Evolutionary conservation across 1,284 basidiomycete genomes (phyloP).

Genomic region (Pholiota adiposa): DNA sequence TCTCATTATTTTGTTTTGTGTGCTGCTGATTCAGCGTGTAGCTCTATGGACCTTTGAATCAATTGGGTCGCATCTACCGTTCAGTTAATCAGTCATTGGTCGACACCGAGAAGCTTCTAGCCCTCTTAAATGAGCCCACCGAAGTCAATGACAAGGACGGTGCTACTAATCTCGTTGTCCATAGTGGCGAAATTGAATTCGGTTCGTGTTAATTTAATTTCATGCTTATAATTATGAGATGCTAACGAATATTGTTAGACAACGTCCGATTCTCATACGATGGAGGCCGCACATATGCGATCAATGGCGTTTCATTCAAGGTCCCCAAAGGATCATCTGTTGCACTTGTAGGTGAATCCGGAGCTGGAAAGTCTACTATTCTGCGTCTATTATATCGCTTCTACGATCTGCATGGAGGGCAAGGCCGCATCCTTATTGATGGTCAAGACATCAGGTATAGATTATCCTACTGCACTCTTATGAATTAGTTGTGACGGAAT

Average conservation of each 20-base stretch:
- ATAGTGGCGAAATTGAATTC: conserved; percentile 84
- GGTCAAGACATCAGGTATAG: conserved; percentile 75
- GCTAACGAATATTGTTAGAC: conserved; percentile 43
- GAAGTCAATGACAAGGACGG: conserved; percentile 83
- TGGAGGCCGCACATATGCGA: conserved; percentile 72
- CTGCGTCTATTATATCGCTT: conserved; percentile 87
- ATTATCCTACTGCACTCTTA: not conserved
- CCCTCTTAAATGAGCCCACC: conserved; percentile 75
- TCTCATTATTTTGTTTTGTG: not conserved
- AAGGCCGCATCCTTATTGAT: conserved; percentile 79
- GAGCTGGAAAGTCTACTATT: conserved; percentile 83
- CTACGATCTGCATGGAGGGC: conserved; percentile 81
- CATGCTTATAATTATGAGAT: conserved; percentile 1
- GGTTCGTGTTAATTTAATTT: conserved; percentile 43
- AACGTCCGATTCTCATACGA: conserved; percentile 88
- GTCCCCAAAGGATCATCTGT: conserved; percentile 82
- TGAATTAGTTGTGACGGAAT: not conserved
- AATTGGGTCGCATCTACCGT: conserved; percentile 75
- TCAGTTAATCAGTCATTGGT: conserved; percentile 77
- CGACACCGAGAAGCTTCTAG: conserved; percentile 79
- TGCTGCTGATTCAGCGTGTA: conserved; percentile 29
- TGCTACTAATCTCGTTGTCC: conserved; percentile 75
- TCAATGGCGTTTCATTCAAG: conserved; percentile 83
- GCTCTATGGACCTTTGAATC: conserved; percentile 77
- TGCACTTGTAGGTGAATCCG: conserved; percentile 83